These are phyloP conservation scores for Irpex rosettiformis DNA, from an alignment of 1,284 basidiomycete genomes.

Conservation along the genomic window DNA sequence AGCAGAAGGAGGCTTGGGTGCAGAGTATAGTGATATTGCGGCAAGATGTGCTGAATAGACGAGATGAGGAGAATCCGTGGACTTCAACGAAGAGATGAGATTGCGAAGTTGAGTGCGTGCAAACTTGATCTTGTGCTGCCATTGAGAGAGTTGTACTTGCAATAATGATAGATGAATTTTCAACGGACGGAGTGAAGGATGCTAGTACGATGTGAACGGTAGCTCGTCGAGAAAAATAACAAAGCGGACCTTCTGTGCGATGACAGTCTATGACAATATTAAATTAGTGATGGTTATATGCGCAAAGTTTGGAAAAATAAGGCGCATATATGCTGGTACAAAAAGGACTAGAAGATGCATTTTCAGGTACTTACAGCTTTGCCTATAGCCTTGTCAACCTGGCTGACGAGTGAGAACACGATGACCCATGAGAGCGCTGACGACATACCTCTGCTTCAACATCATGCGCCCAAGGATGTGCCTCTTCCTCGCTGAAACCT, in stretches of 20 bases:
- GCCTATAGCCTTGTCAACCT: slow-evolving; percentile 50
- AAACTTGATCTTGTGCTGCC: slow-evolving; percentile 54
- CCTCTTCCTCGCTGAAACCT: slow-evolving; percentile 37
- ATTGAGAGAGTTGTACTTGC: slow-evolving; percentile 52
- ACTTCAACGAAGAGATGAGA: slow-evolving; percentile 44
- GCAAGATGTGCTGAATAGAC: slow-evolving; percentile 54
- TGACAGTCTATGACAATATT: slow-evolving; percentile 40
- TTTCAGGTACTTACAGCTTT: slow-evolving; percentile 33
- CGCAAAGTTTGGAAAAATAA: not conserved
- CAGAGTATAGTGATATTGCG: slow-evolving; percentile 42
- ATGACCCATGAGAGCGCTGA: not conserved
- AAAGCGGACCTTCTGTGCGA: slow-evolving; percentile 54
- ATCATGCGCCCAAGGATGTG: slow-evolving; percentile 41
- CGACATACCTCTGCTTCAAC: slow-evolving; percentile 49
- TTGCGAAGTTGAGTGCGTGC: slow-evolving; percentile 53
- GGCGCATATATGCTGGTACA: slow-evolving; percentile 7
- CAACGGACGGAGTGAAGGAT: slow-evolving; percentile 58
- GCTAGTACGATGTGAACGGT: slow-evolving; percentile 31
- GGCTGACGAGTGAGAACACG: not conserved
- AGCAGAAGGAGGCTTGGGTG: slow-evolving; percentile 19
- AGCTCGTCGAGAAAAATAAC: not conserved
- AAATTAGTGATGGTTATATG: not conserved
- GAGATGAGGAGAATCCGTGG: slow-evolving; percentile 46
- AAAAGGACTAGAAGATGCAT: too few relatives aligned
- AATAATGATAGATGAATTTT: slow-evolving; percentile 55